Base-by-base conservation (phyloP, 257 asterid genomes). In the Plectranthus barbatus region DNA sequence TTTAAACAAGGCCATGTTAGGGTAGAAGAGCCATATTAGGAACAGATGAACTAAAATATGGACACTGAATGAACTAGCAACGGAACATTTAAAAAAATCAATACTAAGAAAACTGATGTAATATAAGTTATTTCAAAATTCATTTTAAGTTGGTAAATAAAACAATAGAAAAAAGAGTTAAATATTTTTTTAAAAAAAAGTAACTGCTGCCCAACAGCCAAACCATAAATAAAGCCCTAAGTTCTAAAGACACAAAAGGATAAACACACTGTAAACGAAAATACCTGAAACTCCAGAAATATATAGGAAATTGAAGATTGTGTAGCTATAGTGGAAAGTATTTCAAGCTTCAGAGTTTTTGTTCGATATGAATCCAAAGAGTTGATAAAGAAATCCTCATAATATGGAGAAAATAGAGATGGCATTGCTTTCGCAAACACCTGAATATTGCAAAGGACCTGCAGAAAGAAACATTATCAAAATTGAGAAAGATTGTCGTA, bases 401-500 rank as follows among this genome's bases (percentile, higher is more conserved):
- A 85, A 73, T 87, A 79, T 19, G 85, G 82, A 72, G 69, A 76
- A 79, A 93, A 90, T 62, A 84, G 77, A 74, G 83, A 82, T 70
- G 96, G 94, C 86, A 87, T 74, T 72, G 86, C 94, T 81, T 85
- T 93, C 33, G 90, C 84, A 59, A 93, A 90, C 66, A 86, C 96
- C 83, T 86, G 97, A 72, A 93, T 84, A 77, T 93, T 87, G 87
- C 94, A 85, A 58, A 93, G 95, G 55, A 90, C 89, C 99, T 93
- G 82, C 76, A 76, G 12, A 74, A 66, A 45, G 71, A 69, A 71
- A 54, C 36, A 50, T 20, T 41, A 23, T 17, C 62, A 26, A 56
- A 69, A 64, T 56, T 68, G 18, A 61, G 48, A 42, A 68, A 26
- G 53, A 12, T 18, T 10, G 34, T 17, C 37, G 4, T 45, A 60